Evolutionary conservation across 805 yeast genomes (phyloP).

Genomic region (Ogataea polymorpha): DNA sequence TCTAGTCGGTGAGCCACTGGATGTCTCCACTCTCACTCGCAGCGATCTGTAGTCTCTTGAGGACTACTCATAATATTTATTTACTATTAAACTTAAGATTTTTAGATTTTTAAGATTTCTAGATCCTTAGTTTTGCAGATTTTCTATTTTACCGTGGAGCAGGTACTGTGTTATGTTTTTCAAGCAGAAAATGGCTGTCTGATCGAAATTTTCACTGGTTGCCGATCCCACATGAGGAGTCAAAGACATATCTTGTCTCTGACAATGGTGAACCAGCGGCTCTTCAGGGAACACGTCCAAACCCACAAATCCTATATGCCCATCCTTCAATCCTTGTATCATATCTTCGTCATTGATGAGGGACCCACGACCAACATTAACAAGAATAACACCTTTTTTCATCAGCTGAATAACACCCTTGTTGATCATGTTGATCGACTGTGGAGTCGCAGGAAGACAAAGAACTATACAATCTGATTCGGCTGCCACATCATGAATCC

Average conservation of each 20-base stretch:
- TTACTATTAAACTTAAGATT: background rate
- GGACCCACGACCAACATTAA: conserved; percentile 75
- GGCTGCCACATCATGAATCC: conserved; percentile 39
- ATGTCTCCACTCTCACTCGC: conserved; percentile 69
- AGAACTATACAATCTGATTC: conserved; percentile 56
- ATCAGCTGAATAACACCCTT: conserved; percentile 43
- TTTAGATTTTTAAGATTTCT: conserved; percentile 4
- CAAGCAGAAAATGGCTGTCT: conserved; percentile 51
- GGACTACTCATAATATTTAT: conserved; percentile 9
- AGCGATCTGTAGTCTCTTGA: conserved; percentile 48
- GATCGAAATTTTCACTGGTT: conserved; percentile 52
- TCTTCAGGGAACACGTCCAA: conserved; percentile 71
- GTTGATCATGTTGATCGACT: conserved; percentile 56
- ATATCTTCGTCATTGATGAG: conserved; percentile 67
- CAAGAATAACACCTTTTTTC: conserved; percentile 54
- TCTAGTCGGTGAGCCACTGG: conserved; percentile 57
- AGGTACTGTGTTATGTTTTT: conserved; percentile 50
- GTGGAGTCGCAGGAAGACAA: conserved; percentile 62
- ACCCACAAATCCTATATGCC: conserved; percentile 64
- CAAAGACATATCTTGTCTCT: conserved; percentile 59
- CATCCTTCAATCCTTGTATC: conserved; percentile 54
- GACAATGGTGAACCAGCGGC: conserved; percentile 47
- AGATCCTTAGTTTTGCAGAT: conserved; percentile 20
- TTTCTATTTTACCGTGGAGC: conserved; percentile 29
- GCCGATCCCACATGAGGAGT: conserved; percentile 75